Conservation (phyloP, 1,284 basidiomycete species). For the Ceratobasidium sp. region DNA sequence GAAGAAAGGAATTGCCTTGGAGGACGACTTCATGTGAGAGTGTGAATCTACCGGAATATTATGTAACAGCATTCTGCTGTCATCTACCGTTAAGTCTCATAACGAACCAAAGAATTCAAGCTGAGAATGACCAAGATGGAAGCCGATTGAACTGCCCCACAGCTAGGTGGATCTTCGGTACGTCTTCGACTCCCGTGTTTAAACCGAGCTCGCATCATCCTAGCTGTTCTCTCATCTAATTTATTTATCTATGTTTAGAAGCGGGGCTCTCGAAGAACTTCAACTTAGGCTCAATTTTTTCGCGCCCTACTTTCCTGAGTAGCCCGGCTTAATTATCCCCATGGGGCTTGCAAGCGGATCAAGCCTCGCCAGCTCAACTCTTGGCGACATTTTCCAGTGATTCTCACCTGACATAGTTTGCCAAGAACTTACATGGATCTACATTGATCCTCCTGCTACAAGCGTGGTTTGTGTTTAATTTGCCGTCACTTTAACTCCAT, state of each 20-base stretch:
- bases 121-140: too few species aligned
- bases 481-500: slow-evolving; percentile 28
- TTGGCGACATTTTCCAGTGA: not conserved
- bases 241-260: not conserved
- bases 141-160: not conserved
- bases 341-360: slow-evolving; percentile 9
- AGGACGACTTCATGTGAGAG: slow-evolving; percentile 55
- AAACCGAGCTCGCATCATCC: not conserved
- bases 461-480: not conserved
- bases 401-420: slow-evolving; percentile 4
- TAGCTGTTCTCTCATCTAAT: not conserved
- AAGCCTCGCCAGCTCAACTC: not conserved
- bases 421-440: not conserved
- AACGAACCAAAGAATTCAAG: too few species aligned
- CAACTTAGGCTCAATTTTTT: not conserved
- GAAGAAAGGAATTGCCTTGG: slow-evolving; percentile 52
- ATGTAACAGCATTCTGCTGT: not conserved
- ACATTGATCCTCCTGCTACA: not conserved
- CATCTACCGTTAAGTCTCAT: too few species aligned
- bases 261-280: not conserved
- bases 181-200: not conserved
- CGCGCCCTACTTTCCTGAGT: too few species aligned
- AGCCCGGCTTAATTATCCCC: not conserved
- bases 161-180: not conserved
- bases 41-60: not conserved